A percentile compares a stretch with the other conserved stretches of the same genome.
phyloP scores from a whole-genome alignment of 805 yeast species.

The Hanseniaspora clermontiae region DNA sequence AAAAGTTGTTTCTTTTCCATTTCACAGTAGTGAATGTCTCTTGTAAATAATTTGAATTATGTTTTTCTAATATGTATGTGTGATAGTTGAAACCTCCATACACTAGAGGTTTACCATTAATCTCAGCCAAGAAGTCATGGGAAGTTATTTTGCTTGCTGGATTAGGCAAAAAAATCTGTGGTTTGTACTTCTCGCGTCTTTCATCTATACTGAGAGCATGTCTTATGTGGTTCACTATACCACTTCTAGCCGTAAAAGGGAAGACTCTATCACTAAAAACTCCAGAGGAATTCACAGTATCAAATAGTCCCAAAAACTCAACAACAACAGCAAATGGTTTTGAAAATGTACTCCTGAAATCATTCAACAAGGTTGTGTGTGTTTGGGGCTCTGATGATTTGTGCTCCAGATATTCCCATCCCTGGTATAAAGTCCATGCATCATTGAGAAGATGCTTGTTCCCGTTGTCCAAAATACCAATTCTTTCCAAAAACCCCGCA shows the following conservation, averaged over 20 bases:
- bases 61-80: not conserved
- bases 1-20: not conserved
- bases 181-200: conserved; percentile 50
- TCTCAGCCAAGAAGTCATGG: not conserved
- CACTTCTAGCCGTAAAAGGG: conserved; percentile 42
- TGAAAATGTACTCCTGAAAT: conserved; percentile 44
- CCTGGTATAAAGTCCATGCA: conserved; percentile 51
- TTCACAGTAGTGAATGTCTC: too few relatives aligned
- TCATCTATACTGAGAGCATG: conserved; percentile 62
- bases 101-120: not conserved
- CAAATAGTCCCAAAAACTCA: conserved; percentile 56
- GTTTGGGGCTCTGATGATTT: conserved; percentile 39
- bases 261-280: conserved; percentile 43
- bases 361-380: conserved; percentile 36
- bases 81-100: not conserved
- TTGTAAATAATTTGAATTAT: not conserved
- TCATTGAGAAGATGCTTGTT: conserved; percentile 42
- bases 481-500: conserved; percentile 51
- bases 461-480: conserved; percentile 47
- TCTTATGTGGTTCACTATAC: conserved; percentile 45
- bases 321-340: conserved; percentile 33
- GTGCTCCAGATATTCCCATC: conserved; percentile 44
- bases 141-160: conserved; percentile 20
- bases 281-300: conserved; percentile 58
- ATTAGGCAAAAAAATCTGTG: conserved; percentile 38